phyloP scores from a whole-genome alignment of 768 basidiomycete species.

The Psilocybe cubensis region DNA sequence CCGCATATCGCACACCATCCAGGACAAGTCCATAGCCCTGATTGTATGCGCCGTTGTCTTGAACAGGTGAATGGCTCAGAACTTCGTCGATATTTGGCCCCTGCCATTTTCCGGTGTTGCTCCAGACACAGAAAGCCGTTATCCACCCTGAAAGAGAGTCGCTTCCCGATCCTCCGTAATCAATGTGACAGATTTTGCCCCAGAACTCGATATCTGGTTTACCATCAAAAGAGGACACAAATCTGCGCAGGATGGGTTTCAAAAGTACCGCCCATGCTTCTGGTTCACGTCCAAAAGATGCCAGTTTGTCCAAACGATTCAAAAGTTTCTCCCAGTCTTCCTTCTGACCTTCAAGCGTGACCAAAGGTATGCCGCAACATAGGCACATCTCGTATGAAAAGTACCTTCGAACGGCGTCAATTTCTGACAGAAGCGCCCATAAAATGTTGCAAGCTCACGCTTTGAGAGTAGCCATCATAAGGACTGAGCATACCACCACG shows the following conservation, averaged over 20 bases:
- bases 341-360: constrained; percentile 25
- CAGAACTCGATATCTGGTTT: constrained; percentile 18
- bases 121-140: constrained; percentile 24
- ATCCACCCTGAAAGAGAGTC: constrained; percentile 20
- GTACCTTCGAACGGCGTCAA: constrained; percentile 10
- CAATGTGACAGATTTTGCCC: constrained; percentile 13
- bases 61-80: too few species aligned
- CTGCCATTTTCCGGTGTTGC: constrained; percentile 16
- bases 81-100: constrained; percentile 4
- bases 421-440: not conserved
- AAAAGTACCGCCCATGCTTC: constrained; percentile 19
- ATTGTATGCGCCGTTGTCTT: too few species aligned
- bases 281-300: constrained; percentile 17
- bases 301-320: constrained; percentile 21
- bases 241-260: constrained; percentile 14
- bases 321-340: constrained; percentile 26
- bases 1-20: constrained; percentile 5
- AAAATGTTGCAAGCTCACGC: constrained; percentile 4
- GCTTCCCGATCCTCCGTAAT: constrained; percentile 15
- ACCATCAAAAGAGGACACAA: constrained; percentile 25
- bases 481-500: constrained; percentile 17
- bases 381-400: constrained; percentile 16
- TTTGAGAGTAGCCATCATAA: constrained; percentile 22
- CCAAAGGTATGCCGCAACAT: constrained; percentile 24
- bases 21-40: too few species aligned